Conservation (phyloP, 2,329 filamentous ascomycete genomes). For the Madurella fahalii region DNA sequence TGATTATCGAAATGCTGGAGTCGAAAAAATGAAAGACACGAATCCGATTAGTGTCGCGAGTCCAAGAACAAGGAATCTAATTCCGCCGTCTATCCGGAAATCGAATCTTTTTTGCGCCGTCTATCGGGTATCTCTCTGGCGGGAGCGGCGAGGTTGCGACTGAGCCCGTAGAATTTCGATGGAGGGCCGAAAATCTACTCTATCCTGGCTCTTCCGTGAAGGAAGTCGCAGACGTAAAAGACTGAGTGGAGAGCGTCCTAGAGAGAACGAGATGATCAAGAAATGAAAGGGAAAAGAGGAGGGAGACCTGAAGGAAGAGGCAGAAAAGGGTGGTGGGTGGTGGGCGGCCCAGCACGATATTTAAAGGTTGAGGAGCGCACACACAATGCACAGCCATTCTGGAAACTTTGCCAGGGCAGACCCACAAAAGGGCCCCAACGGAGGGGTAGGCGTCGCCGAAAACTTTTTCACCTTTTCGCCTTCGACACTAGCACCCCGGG, state of each 20-base stretch:
- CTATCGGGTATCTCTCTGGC: conserved; percentile 24
- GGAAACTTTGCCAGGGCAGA: conserved; percentile 3
- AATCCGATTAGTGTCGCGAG: conserved; percentile 20
- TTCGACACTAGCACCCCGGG: conserved; percentile 4
- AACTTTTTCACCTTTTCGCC: conserved; percentile 20
- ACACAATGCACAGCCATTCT: conserved; percentile 22
- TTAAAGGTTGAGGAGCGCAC: conserved; percentile 29
- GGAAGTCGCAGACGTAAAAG: conserved; percentile 27
- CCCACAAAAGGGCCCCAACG: conserved; percentile 16
- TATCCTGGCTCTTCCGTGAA: conserved; percentile 35
- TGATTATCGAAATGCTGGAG: conserved; percentile 15
- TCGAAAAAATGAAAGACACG: conserved; percentile 6
- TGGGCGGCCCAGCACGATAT: conserved; percentile 29
- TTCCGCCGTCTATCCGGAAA: conserved; percentile 22
- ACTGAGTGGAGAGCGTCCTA: conserved; percentile 40
- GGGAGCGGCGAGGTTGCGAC: conserved; percentile 6
- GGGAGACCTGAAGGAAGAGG: conserved; percentile 26
- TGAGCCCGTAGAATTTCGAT: conserved; percentile 30
- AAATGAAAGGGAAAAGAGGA: conserved; percentile 32
- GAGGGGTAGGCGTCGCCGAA: conserved; percentile 22
- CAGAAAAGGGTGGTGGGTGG: conserved; percentile 16
- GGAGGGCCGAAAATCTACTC: conserved; percentile 34
- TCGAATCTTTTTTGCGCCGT: conserved; percentile 17
- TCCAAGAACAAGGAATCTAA: conserved; percentile 19
- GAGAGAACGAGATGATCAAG: conserved; percentile 38